Percentiles rank a stretch among this genome's conserved stretches.
Evolutionary conservation across 768 basidiomycete species (phyloP).

Genomic region (Leccinum subtestaceum): DNA sequence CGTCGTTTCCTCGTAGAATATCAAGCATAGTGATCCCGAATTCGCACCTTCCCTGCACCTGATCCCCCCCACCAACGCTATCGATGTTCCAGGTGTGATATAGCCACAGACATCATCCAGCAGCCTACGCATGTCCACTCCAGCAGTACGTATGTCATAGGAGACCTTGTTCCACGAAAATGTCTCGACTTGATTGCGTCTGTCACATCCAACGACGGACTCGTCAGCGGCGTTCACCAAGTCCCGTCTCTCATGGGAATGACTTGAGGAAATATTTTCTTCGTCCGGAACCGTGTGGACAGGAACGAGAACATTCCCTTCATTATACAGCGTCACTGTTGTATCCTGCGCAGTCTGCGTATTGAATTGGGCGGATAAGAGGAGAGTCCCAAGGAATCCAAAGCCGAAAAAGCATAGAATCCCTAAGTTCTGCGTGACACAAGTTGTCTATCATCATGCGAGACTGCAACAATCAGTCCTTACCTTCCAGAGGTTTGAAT

Average conservation of each 20-base stretch:
- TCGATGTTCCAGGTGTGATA: conserved; percentile 49
- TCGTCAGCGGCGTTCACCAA: neutral
- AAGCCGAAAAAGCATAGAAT: conserved; percentile 45
- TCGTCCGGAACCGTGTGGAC: conserved; percentile 13
- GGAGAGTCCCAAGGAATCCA: conserved; percentile 35
- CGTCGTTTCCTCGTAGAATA: too few species aligned
- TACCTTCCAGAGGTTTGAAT: conserved; percentile 36
- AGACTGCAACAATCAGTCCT: conserved; percentile 20
- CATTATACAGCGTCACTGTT: conserved; percentile 27
- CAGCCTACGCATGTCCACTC: conserved; percentile 38
- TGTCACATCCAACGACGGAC: conserved; percentile 13
- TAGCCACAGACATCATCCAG: conserved; percentile 48
- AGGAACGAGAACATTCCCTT: neutral
- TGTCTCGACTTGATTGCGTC: conserved; percentile 38
- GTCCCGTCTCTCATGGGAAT: neutral
- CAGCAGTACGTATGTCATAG: conserved; percentile 54
- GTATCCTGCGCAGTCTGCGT: conserved; percentile 28
- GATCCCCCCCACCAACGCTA: conserved; percentile 49
- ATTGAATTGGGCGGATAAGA: conserved; percentile 37
- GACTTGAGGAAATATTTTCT: conserved; percentile 6
- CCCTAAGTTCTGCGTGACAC: conserved; percentile 36
- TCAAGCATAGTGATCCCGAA: neutral
- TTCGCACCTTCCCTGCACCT: conserved; percentile 30
- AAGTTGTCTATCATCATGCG: neutral
- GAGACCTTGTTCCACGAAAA: conserved; percentile 78